Conservation (phyloP, 73 alveolate genomes). For the Tetrahymena elliotti region DNA sequence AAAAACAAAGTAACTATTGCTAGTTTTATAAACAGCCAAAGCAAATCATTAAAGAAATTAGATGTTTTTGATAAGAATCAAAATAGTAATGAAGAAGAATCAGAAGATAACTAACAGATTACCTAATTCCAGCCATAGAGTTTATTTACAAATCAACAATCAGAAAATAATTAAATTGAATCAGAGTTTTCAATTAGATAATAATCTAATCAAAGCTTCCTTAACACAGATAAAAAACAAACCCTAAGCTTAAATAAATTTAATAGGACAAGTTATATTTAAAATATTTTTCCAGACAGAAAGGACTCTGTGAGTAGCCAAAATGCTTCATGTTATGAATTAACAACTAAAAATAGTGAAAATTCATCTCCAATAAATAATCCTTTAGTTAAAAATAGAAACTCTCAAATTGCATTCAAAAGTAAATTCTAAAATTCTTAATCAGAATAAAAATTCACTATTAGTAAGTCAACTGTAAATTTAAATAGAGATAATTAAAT, state of each 20-base stretch:
- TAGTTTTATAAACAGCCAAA: not conserved
- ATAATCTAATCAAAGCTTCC: no score
- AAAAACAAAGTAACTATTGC: not conserved
- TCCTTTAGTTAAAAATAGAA: not conserved
- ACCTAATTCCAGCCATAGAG: not conserved
- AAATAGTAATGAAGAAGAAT: not conserved
- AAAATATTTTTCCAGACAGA: not conserved
- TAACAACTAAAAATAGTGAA: not conserved
- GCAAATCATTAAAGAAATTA: not conserved
- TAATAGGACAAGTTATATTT: not conserved
- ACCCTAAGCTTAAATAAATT: not conserved
- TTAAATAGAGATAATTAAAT: not conserved
- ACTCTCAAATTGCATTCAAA: not conserved
- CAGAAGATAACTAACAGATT: not conserved
- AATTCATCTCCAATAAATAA: not conserved
- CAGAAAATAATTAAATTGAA: not conserved
- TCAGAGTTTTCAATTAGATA: not conserved
- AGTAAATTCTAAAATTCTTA: not conserved
- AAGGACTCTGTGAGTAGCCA: not conserved
- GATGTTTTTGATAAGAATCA: not conserved
- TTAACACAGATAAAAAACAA: not conserved
- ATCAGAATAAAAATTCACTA: not conserved
- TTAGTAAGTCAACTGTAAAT: not conserved
- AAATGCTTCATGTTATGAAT: not conserved
- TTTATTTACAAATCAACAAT: not conserved